A percentile compares a stretch with the other conserved stretches of the same genome.
Evolutionary conservation across 352 stramenopile genomes (phyloP).

Genomic region (Globisporangium perplexum): DNA sequence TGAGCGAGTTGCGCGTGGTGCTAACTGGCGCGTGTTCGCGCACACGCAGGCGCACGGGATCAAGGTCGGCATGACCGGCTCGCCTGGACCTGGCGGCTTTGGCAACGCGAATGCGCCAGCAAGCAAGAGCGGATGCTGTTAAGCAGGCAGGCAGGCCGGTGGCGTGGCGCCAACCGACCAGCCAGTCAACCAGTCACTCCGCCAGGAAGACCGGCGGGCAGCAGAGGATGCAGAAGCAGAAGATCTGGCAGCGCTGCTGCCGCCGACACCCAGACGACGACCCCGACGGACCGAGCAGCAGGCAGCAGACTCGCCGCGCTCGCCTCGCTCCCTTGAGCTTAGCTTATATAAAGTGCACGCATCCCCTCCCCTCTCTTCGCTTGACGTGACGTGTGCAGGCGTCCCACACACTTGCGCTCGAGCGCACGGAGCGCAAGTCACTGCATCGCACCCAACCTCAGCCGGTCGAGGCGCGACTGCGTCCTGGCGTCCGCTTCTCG

Average conservation of each 20-base stretch:
- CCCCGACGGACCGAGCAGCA: neutral
- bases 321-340: constrained; percentile 1
- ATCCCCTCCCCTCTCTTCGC: neutral
- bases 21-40: neutral
- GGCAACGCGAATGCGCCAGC: constrained; percentile 66
- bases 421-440: neutral
- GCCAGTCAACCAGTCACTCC: neutral
- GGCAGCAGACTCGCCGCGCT: neutral
- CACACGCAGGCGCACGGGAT: constrained; percentile 73
- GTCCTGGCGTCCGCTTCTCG: neutral
- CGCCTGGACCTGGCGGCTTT: constrained; percentile 67
- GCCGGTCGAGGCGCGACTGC: neutral
- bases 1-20: neutral
- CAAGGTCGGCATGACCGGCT: constrained; percentile 87
- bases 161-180: neutral
- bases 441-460: too few species aligned
- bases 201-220: too few species aligned
- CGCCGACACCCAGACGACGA: neutral
- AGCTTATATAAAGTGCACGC: constrained; percentile 4
- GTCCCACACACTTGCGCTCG: too few species aligned
- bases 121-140: constrained; percentile 74
- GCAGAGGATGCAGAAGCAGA: too few species aligned
- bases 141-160: constrained; percentile 15
- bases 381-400: neutral
- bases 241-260: neutral